Conservation (phyloP, 192 early-diverging fungal species). For the Entomortierella chlamydospora region DNA sequence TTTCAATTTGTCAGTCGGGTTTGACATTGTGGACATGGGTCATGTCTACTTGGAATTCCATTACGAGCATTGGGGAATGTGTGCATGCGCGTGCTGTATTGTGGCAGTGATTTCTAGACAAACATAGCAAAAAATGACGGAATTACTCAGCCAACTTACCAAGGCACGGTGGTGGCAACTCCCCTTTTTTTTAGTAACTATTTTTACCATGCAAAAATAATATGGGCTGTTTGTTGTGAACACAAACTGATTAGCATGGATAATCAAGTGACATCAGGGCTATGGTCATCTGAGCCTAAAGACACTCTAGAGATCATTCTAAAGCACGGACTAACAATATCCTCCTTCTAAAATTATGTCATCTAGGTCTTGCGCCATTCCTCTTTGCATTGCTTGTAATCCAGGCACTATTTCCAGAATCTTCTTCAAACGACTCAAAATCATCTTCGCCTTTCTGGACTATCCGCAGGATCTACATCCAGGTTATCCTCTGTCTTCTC, state of each 20-base stretch:
- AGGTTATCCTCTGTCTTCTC: conserved; percentile 58
- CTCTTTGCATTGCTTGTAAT: conserved; percentile 61
- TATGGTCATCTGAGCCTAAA: background rate
- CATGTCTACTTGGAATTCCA: background rate
- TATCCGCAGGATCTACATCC: conserved; percentile 57
- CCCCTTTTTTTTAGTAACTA: too few species aligned
- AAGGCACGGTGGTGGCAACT: too few species aligned
- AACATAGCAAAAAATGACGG: too few species aligned
- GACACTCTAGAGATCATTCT: too few species aligned
- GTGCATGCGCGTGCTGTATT: too few species aligned
- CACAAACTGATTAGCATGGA: too few species aligned
- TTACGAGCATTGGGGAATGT: too few species aligned
- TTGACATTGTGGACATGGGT: conserved; percentile 14
- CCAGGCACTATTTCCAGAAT: conserved; percentile 50
- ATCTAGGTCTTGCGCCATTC: conserved; percentile 60
- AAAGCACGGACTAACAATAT: background rate
- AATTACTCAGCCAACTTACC: too few species aligned
- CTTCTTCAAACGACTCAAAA: background rate
- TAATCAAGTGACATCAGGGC: background rate
- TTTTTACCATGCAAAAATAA: too few species aligned
- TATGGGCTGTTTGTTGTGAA: too few species aligned
- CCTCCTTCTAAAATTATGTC: conserved; percentile 1
- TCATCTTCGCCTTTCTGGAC: conserved; percentile 19
- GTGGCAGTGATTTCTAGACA: too few species aligned
- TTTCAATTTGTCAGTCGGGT: conserved; percentile 19